Evolutionary conservation across 192 early-diverging fungal genomes (phyloP).

Genomic region (Entrophospora sp.): DNA sequence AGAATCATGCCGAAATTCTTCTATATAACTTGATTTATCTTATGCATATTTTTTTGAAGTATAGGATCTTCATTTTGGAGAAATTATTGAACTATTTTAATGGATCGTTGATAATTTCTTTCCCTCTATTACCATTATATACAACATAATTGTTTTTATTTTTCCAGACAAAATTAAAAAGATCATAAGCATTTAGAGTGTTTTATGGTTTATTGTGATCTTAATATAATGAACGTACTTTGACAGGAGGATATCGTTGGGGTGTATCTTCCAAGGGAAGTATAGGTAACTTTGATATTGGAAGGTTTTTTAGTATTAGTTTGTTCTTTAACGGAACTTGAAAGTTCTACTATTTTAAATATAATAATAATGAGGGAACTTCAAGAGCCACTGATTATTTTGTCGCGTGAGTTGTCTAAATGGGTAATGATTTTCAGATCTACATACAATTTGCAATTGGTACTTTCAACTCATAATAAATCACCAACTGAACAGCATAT

Average conservation of each 20-base stretch:
- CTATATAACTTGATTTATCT: conserved; percentile 36
- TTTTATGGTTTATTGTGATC: conserved; percentile 35
- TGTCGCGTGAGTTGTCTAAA: too few relatives aligned
- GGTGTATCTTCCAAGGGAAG: conserved; percentile 40
- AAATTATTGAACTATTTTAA: conserved; percentile 28
- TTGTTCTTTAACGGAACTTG: not conserved
- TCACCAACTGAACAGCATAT: too few relatives aligned
- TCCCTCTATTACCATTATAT: too few relatives aligned
- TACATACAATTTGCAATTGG: too few relatives aligned
- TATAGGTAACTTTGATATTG: conserved; percentile 52
- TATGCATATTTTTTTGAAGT: conserved; percentile 50
- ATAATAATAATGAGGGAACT: too few relatives aligned
- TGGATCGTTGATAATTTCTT: conserved; percentile 32
- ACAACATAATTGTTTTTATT: too few relatives aligned
- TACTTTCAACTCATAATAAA: too few relatives aligned
- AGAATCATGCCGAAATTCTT: conserved; percentile 40
- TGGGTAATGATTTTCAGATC: too few relatives aligned
- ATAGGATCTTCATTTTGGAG: conserved; percentile 35
- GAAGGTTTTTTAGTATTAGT: conserved; percentile 40
- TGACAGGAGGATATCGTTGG: conserved; percentile 34
- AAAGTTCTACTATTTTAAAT: too few relatives aligned
- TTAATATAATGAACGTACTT: conserved; percentile 32
- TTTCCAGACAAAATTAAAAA: too few relatives aligned
- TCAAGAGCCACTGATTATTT: too few relatives aligned
- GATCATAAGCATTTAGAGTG: conserved; percentile 33